phyloP scores from a whole-genome alignment of 208 protist genomes.

The Spongospora subterranea region DNA sequence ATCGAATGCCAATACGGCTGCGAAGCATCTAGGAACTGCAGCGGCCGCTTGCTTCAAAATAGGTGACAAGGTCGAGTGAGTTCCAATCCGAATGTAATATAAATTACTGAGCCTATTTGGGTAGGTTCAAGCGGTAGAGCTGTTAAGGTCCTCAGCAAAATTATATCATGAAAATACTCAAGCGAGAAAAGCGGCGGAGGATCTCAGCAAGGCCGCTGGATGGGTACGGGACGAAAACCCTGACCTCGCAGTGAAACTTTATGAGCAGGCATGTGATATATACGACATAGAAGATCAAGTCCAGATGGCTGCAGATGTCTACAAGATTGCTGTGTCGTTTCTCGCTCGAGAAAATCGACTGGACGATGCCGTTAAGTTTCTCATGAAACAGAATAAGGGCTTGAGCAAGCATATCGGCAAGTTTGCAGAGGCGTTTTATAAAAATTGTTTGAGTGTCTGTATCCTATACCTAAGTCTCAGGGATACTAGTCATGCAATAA shows the following conservation, averaged over 20 bases:
- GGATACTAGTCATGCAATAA: background rate
- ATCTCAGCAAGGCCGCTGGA: constrained; percentile 26
- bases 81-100: background rate
- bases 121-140: background rate
- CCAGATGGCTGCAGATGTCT: constrained; percentile 4
- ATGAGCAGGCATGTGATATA: constrained; percentile 3
- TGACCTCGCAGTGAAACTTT: background rate
- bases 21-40: background rate
- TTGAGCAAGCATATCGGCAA: constrained; percentile 7
- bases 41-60: background rate
- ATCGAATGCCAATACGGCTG: background rate
- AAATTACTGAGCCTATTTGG: background rate
- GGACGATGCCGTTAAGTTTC: background rate
- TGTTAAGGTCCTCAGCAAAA: background rate
- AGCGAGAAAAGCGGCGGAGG: constrained; percentile 25
- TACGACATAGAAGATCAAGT: constrained; percentile 17
- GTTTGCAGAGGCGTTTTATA: constrained; percentile 7
- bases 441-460: constrained; percentile 45
- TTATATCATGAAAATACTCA: constrained; percentile 34
- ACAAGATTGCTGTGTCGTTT: constrained; percentile 16
- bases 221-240: constrained; percentile 48
- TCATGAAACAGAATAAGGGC: constrained; percentile 39
- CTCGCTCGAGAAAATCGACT: background rate
- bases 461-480: background rate
- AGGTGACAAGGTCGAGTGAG: background rate